These are phyloP conservation scores for Kwoniella pini DNA, from an alignment of 768 basidiomycete genomes.

Conservation along the genomic window DNA sequence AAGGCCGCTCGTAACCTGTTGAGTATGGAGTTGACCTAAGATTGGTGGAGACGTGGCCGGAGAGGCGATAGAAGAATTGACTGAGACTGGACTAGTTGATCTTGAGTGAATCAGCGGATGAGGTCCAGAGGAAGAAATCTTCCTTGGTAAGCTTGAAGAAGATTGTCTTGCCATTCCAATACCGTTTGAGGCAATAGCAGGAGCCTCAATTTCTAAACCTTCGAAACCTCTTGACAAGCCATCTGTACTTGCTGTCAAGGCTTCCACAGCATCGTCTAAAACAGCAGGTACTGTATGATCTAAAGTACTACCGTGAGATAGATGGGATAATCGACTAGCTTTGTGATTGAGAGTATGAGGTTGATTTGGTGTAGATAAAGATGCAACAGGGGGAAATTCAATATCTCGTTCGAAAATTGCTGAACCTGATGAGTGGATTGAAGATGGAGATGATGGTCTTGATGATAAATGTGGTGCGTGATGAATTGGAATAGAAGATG, in stretches of 20 bases:
- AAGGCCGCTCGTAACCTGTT: slow-evolving; percentile 6
- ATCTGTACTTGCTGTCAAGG: slow-evolving; percentile 57
- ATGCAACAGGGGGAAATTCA: slow-evolving; percentile 57
- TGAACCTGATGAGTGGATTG: slow-evolving; percentile 71
- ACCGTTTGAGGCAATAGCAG: slow-evolving; percentile 18
- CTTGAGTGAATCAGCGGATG: slow-evolving; percentile 17
- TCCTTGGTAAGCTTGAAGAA: slow-evolving; percentile 24
- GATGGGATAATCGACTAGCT: slow-evolving; percentile 46
- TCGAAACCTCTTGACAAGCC: slow-evolving; percentile 21
- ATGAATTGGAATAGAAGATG: slow-evolving; percentile 48
- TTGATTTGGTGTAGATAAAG: slow-evolving; percentile 33
- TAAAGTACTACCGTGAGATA: slow-evolving; percentile 64
- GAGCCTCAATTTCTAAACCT: slow-evolving; percentile 49
- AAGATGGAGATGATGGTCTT: slow-evolving; percentile 43
- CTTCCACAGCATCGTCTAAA: slow-evolving; percentile 75
- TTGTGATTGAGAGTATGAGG: slow-evolving; percentile 46
- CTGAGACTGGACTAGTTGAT: slow-evolving; percentile 38
- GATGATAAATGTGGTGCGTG: slow-evolving; percentile 34
- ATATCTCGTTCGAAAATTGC: slow-evolving; percentile 93
- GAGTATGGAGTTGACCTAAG: slow-evolving; percentile 28
- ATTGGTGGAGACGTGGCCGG: slow-evolving; percentile 41
- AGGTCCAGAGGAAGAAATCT: background rate
- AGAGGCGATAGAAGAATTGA: slow-evolving; percentile 26
- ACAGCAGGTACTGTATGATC: slow-evolving; percentile 70
- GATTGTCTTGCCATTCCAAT: slow-evolving; percentile 39